Percentiles rank a stretch among this genome's conserved stretches.
These are phyloP conservation scores for Alternaria brassicae DNA, from an alignment of 2,329 filamentous ascomycete genomes.

Conservation along the genomic window DNA sequence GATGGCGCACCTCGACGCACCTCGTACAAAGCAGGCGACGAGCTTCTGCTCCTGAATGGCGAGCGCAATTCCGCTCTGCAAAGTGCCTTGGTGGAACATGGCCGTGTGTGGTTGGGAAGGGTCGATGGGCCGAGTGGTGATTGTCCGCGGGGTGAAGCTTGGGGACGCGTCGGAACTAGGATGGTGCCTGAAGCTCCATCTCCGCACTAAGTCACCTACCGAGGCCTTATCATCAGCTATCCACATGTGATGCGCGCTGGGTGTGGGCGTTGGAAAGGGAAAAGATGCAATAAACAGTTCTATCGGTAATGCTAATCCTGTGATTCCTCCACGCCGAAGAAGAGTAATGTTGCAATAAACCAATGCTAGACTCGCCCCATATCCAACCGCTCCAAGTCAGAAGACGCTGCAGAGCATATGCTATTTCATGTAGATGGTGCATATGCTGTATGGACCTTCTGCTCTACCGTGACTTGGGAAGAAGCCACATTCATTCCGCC, in stretches of 20 bases:
- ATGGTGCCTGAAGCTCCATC: slow-evolving; percentile 17
- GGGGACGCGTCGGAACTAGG: slow-evolving; percentile 25
- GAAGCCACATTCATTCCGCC: slow-evolving; percentile 10
- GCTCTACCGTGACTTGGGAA: not conserved
- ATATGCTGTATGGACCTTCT: slow-evolving; percentile 20
- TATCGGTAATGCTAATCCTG: slow-evolving; percentile 41
- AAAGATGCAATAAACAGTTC: slow-evolving; percentile 35
- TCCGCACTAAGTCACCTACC: slow-evolving; percentile 10
- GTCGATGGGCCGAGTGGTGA: slow-evolving; percentile 9
- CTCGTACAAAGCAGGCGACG: slow-evolving; percentile 84
- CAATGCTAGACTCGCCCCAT: slow-evolving; percentile 27
- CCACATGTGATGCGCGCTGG: not conserved
- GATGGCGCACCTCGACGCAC: slow-evolving; percentile 53
- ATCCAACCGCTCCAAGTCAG: slow-evolving; percentile 24
- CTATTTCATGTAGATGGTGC: slow-evolving; percentile 21
- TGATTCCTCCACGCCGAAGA: slow-evolving; percentile 40
- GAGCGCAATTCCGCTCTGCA: slow-evolving; percentile 80
- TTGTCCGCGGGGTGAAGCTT: slow-evolving; percentile 26
- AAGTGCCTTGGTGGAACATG: slow-evolving; percentile 83
- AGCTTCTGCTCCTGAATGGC: slow-evolving; percentile 78
- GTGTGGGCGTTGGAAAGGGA: not conserved
- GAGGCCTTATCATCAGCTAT: slow-evolving; percentile 5
- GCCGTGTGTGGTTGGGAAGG: slow-evolving; percentile 3
- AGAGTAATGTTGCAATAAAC: slow-evolving; percentile 33
- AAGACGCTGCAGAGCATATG: slow-evolving; percentile 30